Conservation (phyloP, 108 stramenopile species). For the Skeletonema grethae region DNA sequence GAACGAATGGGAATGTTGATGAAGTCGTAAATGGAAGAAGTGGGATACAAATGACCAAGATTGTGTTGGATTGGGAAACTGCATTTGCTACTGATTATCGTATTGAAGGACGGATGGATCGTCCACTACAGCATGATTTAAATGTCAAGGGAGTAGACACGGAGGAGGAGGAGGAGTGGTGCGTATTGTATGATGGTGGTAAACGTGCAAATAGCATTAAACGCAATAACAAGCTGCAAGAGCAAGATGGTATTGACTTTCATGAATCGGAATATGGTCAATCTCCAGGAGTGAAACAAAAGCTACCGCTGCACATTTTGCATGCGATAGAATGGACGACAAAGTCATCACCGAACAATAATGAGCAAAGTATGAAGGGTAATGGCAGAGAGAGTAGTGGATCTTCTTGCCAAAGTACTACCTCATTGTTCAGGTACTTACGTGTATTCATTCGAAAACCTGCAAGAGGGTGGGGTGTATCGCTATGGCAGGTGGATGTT, state of each 20-base stretch:
- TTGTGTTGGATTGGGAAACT: constrained; percentile 82
- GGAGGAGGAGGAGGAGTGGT: constrained; percentile 27
- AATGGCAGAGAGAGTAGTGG: background rate
- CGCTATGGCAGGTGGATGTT: constrained; percentile 78
- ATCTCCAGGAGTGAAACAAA: constrained; percentile 65
- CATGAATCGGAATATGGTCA: constrained; percentile 42
- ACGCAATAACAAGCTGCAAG: constrained; percentile 8
- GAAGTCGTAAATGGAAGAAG: background rate
- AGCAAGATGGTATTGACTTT: background rate
- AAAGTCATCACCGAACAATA: background rate
- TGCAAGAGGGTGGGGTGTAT: constrained; percentile 75
- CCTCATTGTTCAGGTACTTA: constrained; percentile 41
- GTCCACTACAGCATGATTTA: constrained; percentile 11
- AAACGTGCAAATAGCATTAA: constrained; percentile 23
- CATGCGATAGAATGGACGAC: constrained; percentile 44
- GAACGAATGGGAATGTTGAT: background rate
- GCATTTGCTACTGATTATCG: constrained; percentile 71
- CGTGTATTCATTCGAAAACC: constrained; percentile 59
- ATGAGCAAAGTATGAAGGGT: background rate
- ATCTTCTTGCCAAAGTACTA: constrained; percentile 5
- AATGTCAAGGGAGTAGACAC: background rate
- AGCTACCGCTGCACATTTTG: constrained; percentile 64
- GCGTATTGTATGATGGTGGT: constrained; percentile 35
- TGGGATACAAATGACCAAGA: constrained; percentile 40
- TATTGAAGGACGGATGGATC: constrained; percentile 43